phyloP scores from a whole-genome alignment of 305 asterid genomes.

The Fraxinus albicans region DNA sequence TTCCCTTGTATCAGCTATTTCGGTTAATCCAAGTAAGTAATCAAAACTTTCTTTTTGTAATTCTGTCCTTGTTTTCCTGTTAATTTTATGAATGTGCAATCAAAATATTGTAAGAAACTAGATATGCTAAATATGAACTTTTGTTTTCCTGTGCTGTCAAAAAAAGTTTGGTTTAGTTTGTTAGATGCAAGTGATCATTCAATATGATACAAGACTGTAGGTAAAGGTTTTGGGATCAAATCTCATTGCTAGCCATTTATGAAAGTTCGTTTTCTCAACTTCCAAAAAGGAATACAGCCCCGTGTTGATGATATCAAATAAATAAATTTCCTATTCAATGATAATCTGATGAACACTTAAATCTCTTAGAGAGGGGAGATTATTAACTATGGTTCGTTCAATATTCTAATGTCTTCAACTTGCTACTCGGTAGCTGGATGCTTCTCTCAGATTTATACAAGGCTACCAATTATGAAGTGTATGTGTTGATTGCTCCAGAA shows the following conservation, averaged over 20 bases:
- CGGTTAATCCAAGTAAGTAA: conserved; percentile 75
- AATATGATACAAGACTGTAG: neutral
- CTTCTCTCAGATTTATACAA: neutral
- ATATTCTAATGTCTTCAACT: neutral
- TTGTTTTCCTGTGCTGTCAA: neutral
- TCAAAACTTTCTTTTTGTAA: neutral
- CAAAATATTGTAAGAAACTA: neutral
- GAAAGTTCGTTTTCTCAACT: neutral
- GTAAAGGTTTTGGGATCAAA: neutral
- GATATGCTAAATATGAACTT: neutral
- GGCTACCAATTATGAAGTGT: neutral
- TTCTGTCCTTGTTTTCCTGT: neutral
- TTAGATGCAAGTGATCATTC: neutral
- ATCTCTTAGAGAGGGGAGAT: neutral
- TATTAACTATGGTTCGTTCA: neutral
- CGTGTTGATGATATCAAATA: neutral
- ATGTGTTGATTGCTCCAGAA: neutral
- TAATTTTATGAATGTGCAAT: neutral
- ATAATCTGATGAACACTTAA: neutral
- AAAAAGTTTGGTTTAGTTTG: neutral
- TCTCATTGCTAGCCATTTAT: neutral
- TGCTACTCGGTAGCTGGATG: neutral
- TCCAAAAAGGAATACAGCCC: neutral
- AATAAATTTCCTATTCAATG: neutral
- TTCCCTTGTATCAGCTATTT: conserved; percentile 86